Evolutionary conservation across 805 yeast species (phyloP), one percentile per base, ranked within the genome.

Genomic region (Candida boidinii): DNA sequence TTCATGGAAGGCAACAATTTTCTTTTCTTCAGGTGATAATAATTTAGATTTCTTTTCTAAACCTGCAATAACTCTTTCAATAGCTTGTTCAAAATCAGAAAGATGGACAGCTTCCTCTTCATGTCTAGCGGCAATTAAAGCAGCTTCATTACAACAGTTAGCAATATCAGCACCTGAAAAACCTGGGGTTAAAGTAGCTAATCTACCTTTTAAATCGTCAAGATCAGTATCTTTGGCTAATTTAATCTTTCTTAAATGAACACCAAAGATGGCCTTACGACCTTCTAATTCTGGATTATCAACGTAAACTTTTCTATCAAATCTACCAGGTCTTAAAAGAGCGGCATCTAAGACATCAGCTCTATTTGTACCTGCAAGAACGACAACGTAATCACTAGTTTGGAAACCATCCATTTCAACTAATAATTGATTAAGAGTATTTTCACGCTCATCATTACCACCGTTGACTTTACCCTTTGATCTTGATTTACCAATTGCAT

Each of bases 371-470:
- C 98, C 98, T 1, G 98, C 98, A 33, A 92, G 67, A 9, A 92
- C 97, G 34, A 92, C 96, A 36, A 92, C 88, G 50, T 94, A 97
- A 50, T 92, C 97, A 12, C 82, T 64, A 19, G 81, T 73, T 16
- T 79, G 80, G 56, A 92, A 92, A 6, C 99, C 99, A 59, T 92
- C 99, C 99, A 92, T 92, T 62, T 92, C 99, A 26, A 92, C 98
- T 39, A 92, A 70, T 30, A 92, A 70, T 65, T 92, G 99, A 58
- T 92, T 92, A 48, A 92, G 70, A 0, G 99, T 92, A 16, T 94
- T 83, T 58, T 92, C 99, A 54, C 96, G 80, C 61, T 92, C 99
- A 56, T 92, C 99, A 51, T 90, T 86, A 35, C 95, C 92, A 33
- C 71, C 65, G 35, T 59, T 41, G 34, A 70, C 68, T 40, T 76